phyloP scores from a whole-genome alignment of 2,329 filamentous ascomycete species.

The Hortaea werneckii region DNA sequence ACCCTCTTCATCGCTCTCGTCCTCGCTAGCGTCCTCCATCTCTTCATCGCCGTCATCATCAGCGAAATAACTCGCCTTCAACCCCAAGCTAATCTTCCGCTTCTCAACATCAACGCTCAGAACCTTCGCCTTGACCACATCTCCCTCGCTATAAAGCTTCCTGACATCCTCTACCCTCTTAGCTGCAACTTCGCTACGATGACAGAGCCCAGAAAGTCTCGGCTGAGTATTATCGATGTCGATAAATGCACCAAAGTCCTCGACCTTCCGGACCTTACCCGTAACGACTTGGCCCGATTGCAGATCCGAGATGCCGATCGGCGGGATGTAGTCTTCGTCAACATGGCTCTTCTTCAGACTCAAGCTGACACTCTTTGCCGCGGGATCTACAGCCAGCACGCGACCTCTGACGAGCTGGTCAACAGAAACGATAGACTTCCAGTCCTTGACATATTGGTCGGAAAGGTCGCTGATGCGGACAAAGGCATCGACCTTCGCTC shows the following conservation, averaged over 20 bases:
- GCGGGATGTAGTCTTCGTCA: conserved; percentile 66
- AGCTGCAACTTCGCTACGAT: conserved; percentile 85
- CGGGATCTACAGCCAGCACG: conserved; percentile 60
- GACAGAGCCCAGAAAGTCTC: conserved; percentile 87
- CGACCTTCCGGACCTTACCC: conserved; percentile 84
- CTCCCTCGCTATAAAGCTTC: conserved; percentile 81
- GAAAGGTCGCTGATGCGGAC: conserved; percentile 83
- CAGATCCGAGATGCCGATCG: conserved; percentile 65
- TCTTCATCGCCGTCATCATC: conserved; percentile 41
- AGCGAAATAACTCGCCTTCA: conserved; percentile 87
- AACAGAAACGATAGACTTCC: conserved; percentile 79
- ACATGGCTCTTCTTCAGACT: conserved; percentile 78
- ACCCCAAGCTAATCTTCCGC: conserved; percentile 73
- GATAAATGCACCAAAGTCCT: conserved; percentile 92
- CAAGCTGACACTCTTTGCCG: conserved; percentile 66
- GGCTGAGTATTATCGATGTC: conserved; percentile 68
- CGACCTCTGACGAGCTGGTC: conserved; percentile 88
- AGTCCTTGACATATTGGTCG: conserved; percentile 86
- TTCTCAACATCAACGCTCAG: conserved; percentile 65
- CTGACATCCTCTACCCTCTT: conserved; percentile 71
- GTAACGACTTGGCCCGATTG: conserved; percentile 72
- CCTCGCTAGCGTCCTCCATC: conserved; percentile 18
- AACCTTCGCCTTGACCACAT: conserved; percentile 85
- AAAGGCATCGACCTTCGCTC: conserved; percentile 69
- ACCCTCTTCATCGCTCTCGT: conserved; percentile 10